phyloP scores from a whole-genome alignment of 2,329 filamentous ascomycete species.

The Diplodia seriata region DNA sequence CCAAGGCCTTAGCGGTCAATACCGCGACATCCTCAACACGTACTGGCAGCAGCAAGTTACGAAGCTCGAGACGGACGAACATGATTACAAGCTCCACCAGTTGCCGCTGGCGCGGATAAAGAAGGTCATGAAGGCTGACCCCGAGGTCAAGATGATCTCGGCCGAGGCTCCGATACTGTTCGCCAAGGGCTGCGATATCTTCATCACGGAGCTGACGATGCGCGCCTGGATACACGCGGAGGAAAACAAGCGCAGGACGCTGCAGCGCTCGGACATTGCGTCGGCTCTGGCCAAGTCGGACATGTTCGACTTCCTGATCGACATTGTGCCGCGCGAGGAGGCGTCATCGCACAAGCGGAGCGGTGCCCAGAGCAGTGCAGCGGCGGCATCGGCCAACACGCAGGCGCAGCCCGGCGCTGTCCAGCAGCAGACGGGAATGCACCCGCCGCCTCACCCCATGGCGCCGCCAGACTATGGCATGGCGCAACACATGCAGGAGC shows the following conservation, averaged over 20 bases:
- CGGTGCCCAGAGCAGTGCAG: slow-evolving; percentile 44
- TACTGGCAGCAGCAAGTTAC: slow-evolving; percentile 99
- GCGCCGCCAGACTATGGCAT: slow-evolving; percentile 64
- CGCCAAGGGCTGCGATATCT: slow-evolving; percentile 98
- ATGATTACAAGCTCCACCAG: slow-evolving; percentile 99
- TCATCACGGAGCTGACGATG: slow-evolving; percentile 99
- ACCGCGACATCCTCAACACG: slow-evolving; percentile 96
- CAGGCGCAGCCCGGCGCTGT: slow-evolving; percentile 42
- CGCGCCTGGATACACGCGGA: slow-evolving; percentile 99
- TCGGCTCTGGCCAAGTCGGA: slow-evolving; percentile 95
- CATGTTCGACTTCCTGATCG: slow-evolving; percentile 99
- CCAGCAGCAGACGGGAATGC: slow-evolving; percentile 51
- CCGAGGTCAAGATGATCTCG: slow-evolving; percentile 99
- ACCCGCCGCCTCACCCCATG: slow-evolving; percentile 59
- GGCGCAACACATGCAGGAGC: slow-evolving; percentile 63
- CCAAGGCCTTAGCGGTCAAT: slow-evolving; percentile 88
- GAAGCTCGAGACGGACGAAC: slow-evolving; percentile 90
- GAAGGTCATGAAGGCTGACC: slow-evolving; percentile 99
- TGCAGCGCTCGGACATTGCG: slow-evolving; percentile 95
- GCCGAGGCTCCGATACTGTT: slow-evolving; percentile 97
- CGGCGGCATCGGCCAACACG: slow-evolving; percentile 53
- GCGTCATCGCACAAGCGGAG: slow-evolving; percentile 80
- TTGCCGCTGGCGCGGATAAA: slow-evolving; percentile 97
- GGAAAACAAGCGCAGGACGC: slow-evolving; percentile 94
- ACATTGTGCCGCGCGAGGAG: slow-evolving; percentile 96